These are phyloP conservation scores for Salvia rosmarinus DNA, from an alignment of 257 asterid genomes.

Conservation along the genomic window DNA sequence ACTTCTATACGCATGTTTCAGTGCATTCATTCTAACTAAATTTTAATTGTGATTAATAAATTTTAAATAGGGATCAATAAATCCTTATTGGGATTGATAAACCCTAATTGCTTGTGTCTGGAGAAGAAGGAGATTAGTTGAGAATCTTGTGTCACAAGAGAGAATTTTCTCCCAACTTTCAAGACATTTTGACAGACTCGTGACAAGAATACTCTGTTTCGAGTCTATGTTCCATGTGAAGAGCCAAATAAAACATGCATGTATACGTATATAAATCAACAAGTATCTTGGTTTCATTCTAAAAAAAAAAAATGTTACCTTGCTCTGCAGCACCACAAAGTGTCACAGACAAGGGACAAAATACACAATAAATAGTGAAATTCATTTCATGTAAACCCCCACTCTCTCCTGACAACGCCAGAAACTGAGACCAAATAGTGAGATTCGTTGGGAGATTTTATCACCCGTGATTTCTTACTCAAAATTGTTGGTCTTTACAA, in stretches of 20 bases:
- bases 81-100: too few species aligned
- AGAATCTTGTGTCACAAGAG: neutral
- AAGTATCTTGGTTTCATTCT: neutral
- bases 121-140: too few species aligned
- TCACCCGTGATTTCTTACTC: constrained; percentile 12
- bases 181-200: constrained; percentile 7
- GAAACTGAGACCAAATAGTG: constrained; percentile 13
- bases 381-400: neutral
- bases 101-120: too few species aligned
- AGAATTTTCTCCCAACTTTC: neutral
- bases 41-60: too few species aligned
- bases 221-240: constrained; percentile 25
- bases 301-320: neutral
- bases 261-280: neutral
- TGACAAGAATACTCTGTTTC: neutral
- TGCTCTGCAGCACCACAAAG: constrained; percentile 33
- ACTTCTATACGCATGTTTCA: too few species aligned
- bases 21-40: too few species aligned
- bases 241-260: constrained; percentile 10
- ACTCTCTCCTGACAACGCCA: constrained; percentile 32
- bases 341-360: constrained; percentile 29
- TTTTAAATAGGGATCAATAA: too few species aligned
- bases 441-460: neutral
- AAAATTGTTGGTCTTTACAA: neutral
- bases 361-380: constrained; percentile 9